phyloP scores from a whole-genome alignment of 208 protist species.

The Strigomonas oncopelti region DNA sequence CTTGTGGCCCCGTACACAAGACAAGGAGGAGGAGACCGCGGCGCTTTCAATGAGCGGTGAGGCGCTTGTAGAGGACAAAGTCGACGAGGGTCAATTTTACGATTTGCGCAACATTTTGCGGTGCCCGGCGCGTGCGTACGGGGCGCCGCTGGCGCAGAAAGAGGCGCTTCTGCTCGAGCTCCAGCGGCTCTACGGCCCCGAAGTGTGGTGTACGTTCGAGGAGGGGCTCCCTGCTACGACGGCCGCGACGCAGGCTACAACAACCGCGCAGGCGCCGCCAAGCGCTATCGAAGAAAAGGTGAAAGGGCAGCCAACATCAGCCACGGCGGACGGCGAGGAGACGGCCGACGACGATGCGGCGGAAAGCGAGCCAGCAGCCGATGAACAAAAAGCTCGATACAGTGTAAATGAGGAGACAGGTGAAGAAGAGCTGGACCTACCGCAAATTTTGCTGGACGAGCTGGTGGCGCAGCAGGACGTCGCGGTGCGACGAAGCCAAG shows the following conservation, averaged over 20 bases:
- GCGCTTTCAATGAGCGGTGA: too few relatives aligned
- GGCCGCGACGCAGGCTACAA: not conserved
- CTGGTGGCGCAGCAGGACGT: not conserved
- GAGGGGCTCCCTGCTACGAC: too few relatives aligned
- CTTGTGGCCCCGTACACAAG: not conserved
- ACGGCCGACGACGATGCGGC: not conserved
- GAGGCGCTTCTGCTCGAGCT: constrained; percentile 12
- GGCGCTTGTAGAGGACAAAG: too few relatives aligned
- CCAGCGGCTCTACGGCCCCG: constrained; percentile 7
- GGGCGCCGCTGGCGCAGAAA: constrained; percentile 3
- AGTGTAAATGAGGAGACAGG: not conserved
- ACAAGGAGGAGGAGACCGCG: too few relatives aligned
- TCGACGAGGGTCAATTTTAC: not conserved
- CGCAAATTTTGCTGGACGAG: not conserved
- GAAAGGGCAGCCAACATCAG: too few relatives aligned
- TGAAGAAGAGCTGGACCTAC: not conserved
- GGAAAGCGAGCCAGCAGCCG: not conserved
- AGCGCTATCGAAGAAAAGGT: too few relatives aligned
- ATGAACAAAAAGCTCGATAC: not conserved
- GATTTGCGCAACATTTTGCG: not conserved
- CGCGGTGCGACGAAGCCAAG: not conserved
- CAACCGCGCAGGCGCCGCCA: too few relatives aligned
- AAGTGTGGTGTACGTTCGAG: not conserved
- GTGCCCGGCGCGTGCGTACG: not conserved
- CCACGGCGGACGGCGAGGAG: not conserved